A percentile compares a stretch with the other conserved stretches of the same genome.
Evolutionary conservation across 306 rosid genomes (phyloP).

Genomic region (Abrus precatorius): DNA sequence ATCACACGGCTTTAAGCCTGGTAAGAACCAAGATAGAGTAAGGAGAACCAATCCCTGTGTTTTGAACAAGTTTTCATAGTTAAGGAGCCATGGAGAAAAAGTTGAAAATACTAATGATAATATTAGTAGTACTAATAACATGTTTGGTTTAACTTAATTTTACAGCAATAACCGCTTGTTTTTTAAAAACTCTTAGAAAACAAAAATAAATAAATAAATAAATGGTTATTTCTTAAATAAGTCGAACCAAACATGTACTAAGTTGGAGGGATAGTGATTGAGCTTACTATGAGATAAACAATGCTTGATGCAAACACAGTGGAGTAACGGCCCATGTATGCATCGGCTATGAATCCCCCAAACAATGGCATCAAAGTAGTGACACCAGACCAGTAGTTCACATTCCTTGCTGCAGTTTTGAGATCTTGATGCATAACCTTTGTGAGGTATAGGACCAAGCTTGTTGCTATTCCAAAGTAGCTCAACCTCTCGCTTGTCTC

Average conservation of each 20-base stretch:
- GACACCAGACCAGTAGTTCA: conserved; percentile 90
- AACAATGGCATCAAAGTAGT: conserved; percentile 86
- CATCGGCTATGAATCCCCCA: conserved; percentile 95
- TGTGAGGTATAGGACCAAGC: conserved; percentile 84
- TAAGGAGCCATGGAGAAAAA: background rate
- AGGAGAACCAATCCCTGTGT: conserved; percentile 84
- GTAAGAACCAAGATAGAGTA: conserved; percentile 78
- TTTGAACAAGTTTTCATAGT: conserved; percentile 13
- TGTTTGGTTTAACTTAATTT: no score
- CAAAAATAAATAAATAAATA: no score
- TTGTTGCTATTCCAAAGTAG: conserved; percentile 86
- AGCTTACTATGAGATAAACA: conserved; percentile 75
- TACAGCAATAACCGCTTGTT: no score
- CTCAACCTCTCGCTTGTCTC: conserved; percentile 95
- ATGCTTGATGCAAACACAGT: conserved; percentile 72
- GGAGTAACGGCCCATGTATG: conserved; percentile 84
- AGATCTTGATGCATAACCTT: conserved; percentile 81
- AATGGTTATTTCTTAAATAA: no score
- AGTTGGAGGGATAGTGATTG: background rate
- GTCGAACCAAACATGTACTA: background rate
- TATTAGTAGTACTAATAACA: no score
- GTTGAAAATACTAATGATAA: background rate
- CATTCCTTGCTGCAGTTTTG: conserved; percentile 83
- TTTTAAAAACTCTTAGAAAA: no score
- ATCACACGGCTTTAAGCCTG: conserved; percentile 74